Evolutionary conservation across 768 basidiomycete species (phyloP).

Genomic region (Gymnopilus dilepis): DNA sequence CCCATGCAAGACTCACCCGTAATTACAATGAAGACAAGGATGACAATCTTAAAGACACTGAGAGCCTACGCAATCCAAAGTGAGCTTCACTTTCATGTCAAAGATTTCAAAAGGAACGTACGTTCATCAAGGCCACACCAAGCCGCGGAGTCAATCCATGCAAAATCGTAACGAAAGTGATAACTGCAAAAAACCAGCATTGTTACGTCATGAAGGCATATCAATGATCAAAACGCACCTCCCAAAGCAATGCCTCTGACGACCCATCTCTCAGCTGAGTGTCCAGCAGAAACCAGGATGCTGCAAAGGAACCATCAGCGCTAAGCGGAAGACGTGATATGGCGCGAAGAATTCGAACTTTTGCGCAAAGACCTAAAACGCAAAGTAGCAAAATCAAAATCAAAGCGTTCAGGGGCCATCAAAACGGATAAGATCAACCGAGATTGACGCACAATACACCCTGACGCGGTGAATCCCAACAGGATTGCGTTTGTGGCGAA

Average conservation of each 20-base stretch:
- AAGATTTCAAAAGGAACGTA: slow-evolving; percentile 23
- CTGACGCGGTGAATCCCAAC: slow-evolving; percentile 40
- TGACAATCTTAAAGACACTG: slow-evolving; percentile 57
- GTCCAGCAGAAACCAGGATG: slow-evolving; percentile 53
- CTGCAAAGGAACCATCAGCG: slow-evolving; percentile 29
- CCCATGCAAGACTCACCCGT: slow-evolving; percentile 34
- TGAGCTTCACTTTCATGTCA: too few relatives aligned
- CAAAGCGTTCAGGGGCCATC: background rate
- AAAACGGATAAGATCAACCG: slow-evolving; percentile 20
- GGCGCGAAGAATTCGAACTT: slow-evolving; percentile 24
- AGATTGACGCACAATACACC: slow-evolving; percentile 50
- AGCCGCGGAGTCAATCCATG: slow-evolving; percentile 56
- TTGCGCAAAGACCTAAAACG: slow-evolving; percentile 35
- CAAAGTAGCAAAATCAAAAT: background rate
- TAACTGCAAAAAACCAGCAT: slow-evolving; percentile 38
- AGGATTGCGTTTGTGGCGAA: slow-evolving; percentile 55
- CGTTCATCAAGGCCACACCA: slow-evolving; percentile 63
- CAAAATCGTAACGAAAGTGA: slow-evolving; percentile 52
- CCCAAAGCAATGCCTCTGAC: slow-evolving; percentile 64
- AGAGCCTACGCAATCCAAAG: slow-evolving; percentile 44
- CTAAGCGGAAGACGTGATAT: background rate
- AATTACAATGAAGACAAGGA: slow-evolving; percentile 59
- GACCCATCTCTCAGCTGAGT: slow-evolving; percentile 47
- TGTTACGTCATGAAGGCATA: background rate
- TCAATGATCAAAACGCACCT: slow-evolving; percentile 37